phyloP scores from a whole-genome alignment of 2,329 filamentous ascomycete genomes.

The Cyphellophora europaea region DNA sequence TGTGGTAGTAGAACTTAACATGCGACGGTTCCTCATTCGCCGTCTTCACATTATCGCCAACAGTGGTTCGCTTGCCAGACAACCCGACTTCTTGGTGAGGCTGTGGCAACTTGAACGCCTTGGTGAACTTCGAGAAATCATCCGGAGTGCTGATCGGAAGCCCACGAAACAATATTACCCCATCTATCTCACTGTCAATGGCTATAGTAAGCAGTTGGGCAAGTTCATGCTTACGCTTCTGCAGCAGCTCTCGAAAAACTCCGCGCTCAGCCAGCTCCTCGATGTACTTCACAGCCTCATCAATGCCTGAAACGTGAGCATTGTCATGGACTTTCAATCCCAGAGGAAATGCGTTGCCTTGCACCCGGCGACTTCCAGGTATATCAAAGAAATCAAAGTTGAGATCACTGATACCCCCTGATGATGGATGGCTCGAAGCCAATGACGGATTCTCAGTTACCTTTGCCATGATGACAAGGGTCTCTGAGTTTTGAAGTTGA shows the following conservation, averaged over 20 bases:
- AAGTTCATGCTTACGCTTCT: no score
- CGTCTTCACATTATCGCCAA: background rate
- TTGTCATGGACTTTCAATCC: background rate
- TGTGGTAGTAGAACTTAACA: slow-evolving; percentile 2
- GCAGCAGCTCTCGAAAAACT: background rate
- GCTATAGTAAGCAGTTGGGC: no score
- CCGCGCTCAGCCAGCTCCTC: background rate
- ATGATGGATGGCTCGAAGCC: no score
- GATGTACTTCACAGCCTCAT: background rate
- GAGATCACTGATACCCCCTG: no score
- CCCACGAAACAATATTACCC: background rate
- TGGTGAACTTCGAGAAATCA: background rate
- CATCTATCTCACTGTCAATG: no score
- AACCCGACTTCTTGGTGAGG: background rate
- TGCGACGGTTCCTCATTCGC: slow-evolving; percentile 1
- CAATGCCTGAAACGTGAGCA: background rate
- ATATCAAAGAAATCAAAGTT: background rate
- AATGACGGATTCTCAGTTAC: no score
- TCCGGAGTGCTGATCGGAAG: background rate
- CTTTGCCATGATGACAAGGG: no score
- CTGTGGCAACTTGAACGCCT: background rate
- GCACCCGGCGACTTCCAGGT: background rate
- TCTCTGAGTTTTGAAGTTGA: no score
- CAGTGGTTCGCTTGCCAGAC: background rate
- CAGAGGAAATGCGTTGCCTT: background rate